Conservation (phyloP, 176 grass and related monocot species). For the Saccharum officinarum region DNA sequence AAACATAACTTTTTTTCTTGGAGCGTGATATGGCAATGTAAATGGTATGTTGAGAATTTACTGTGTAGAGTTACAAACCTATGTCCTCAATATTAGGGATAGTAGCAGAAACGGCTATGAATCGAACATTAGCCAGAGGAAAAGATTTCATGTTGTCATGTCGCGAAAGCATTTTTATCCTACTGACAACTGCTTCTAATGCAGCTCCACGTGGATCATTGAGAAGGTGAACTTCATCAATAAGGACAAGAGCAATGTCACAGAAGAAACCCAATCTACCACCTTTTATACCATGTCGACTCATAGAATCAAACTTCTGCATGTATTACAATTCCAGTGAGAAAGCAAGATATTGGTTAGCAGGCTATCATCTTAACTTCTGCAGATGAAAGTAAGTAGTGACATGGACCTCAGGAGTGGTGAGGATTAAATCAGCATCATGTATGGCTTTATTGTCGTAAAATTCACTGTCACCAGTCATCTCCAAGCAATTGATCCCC, state of each 20-base stretch:
- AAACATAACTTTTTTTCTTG: conserved; percentile 33
- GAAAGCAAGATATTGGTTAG: conserved; percentile 2
- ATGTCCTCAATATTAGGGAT: conserved; percentile 92
- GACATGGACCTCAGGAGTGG: conserved; percentile 78
- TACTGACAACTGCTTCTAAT: conserved; percentile 89
- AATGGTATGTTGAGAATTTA: conserved; percentile 7
- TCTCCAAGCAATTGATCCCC: conserved; percentile 88
- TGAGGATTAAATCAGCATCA: conserved; percentile 87
- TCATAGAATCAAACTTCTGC: conserved; percentile 95
- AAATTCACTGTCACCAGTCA: conserved; percentile 88
- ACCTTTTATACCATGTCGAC: conserved; percentile 71
- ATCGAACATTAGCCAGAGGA: conserved; percentile 77
- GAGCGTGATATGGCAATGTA: conserved; percentile 11
- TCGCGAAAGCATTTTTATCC: conserved; percentile 95
- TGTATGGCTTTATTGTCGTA: conserved; percentile 65
- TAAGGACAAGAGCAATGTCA: conserved; percentile 88
- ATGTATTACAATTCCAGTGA: conserved; percentile 9
- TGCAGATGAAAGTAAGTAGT: conserved; percentile 20
- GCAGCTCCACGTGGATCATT: conserved; percentile 90
- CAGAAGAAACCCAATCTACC: conserved; percentile 88
- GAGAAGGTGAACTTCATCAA: conserved; percentile 95
- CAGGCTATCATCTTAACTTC: conserved; percentile 11
- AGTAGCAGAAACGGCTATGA: conserved; percentile 90
- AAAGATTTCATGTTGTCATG: conserved; percentile 53
- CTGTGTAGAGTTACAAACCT: conserved; percentile 52